Conservation (phyloP, 768 basidiomycete species). For the Thelephora aurantiotincta region DNA sequence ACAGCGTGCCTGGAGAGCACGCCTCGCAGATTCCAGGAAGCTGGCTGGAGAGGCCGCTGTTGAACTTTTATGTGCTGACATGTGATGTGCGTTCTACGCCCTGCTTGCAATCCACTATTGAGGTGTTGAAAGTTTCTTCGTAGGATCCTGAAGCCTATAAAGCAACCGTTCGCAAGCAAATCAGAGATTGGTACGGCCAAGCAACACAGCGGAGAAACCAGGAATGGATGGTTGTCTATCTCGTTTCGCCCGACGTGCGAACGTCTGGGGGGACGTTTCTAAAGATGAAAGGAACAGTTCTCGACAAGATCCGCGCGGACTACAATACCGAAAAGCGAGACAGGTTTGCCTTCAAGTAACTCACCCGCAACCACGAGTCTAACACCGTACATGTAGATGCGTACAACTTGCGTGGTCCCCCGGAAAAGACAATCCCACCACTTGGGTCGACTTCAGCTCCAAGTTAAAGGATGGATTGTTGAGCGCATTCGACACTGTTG, state of each 20-base stretch:
- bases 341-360: slow-evolving; percentile 30
- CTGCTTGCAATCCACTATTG: slow-evolving; percentile 4
- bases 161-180: slow-evolving; percentile 62
- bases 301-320: slow-evolving; percentile 86
- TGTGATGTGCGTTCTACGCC: slow-evolving; percentile 57
- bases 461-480: slow-evolving; percentile 86
- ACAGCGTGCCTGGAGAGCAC: slow-evolving; percentile 56
- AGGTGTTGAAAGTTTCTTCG: slow-evolving; percentile 5
- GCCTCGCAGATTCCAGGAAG: slow-evolving; percentile 64
- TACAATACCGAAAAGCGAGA: slow-evolving; percentile 86
- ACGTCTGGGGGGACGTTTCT: slow-evolving; percentile 53
- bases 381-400: slow-evolving; percentile 35
- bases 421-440: slow-evolving; percentile 57
- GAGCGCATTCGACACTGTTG: slow-evolving; percentile 68
- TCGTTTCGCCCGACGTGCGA: slow-evolving; percentile 60
- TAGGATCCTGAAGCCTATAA: slow-evolving; percentile 69
- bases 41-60: slow-evolving; percentile 72
- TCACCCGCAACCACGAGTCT: slow-evolving; percentile 2
- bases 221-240: slow-evolving; percentile 87
- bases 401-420: slow-evolving; percentile 69
- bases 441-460: slow-evolving; percentile 79
- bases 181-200: slow-evolving; percentile 80
- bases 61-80: slow-evolving; percentile 74
- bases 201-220: slow-evolving; percentile 63
- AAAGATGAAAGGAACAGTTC: slow-evolving; percentile 69